Base-by-base conservation (phyloP, 768 basidiomycete genomes). In the Suillus discolor region DNA sequence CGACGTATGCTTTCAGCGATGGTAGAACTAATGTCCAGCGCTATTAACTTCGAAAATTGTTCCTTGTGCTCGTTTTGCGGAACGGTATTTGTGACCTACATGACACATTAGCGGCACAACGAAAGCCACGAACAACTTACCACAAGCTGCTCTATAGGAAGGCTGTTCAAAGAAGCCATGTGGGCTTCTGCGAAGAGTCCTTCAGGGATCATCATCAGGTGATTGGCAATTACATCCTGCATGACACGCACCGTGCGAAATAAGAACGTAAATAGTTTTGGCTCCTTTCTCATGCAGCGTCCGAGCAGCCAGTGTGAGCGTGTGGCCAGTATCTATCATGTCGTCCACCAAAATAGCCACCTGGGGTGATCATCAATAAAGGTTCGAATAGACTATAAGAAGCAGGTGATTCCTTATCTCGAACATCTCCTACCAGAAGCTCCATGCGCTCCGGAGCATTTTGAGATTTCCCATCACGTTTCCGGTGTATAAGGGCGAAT, bases 321-420 rank as follows among this genome's bases (percentile, higher is more conserved):
- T 99, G 44, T 83, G 85, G 15, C 96, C 97, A 6, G 94, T 94
- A 75, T 99, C 97, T 73, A 97, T 91, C 97, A 99, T 99, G 74
- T 99, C 97, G 76, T 99, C 97, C 41, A 99, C 94, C 55, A 99
- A 85, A 73, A 99, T 94, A 45, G 93, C 96, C 62, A 96, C 85
- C 92, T 95, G 63, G 7, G 57, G 4, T 12, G 45, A 55, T 41
- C 16, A 25, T 57, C 59, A 49, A 64, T 66, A 60, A 66, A 67
- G 23, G 11, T 60, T 15, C 59, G 25, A 12, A 11, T 0, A 28
- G 41, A 20, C 41, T 60, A 42, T 55, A 57, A 42, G 64, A 63
- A 63, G 51, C 61, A 6, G 39, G 39, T 45, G 78, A 55, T 70
- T 86, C 93, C 83, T 97, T 98, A 82, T 89, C 95, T 68, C 83